These are phyloP conservation scores for Suhomyces yuchorum DNA, from an alignment of 1,139 yeast genomes.

Conservation along the genomic window DNA sequence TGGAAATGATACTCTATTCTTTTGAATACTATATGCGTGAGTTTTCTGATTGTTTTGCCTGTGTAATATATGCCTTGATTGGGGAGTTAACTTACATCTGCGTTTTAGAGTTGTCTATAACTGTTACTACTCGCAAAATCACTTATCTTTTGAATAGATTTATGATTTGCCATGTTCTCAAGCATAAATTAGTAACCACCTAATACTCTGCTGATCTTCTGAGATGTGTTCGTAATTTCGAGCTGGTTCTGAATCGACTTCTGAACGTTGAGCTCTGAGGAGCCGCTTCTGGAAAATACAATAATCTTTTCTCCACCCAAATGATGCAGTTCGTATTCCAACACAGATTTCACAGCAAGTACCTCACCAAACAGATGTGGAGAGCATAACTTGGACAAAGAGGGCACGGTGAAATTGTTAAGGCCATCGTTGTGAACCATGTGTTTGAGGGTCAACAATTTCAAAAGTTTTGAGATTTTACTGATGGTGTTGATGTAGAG, in stretches of 20 bases:
- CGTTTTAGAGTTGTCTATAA: too few species aligned
- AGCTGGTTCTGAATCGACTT: constrained; percentile 13
- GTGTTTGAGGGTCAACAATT: constrained; percentile 25
- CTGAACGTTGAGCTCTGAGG: background rate
- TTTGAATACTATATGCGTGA: too few species aligned
- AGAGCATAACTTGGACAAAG: constrained; percentile 16
- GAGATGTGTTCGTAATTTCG: constrained; percentile 9
- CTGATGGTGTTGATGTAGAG: constrained; percentile 21
- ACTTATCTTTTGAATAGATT: too few species aligned
- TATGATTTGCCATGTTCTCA: too few species aligned
- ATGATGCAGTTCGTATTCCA: constrained; percentile 6
- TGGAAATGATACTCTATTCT: too few species aligned
- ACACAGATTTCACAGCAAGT: constrained; percentile 13
- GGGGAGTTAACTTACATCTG: too few species aligned
- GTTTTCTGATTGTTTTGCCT: too few species aligned
- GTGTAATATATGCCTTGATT: too few species aligned
- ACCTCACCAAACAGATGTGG: constrained; percentile 15
- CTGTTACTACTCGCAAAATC: too few species aligned
- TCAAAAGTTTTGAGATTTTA: constrained; percentile 22
- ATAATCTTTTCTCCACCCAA: constrained; percentile 5
- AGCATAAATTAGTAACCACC: background rate
- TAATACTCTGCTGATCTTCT: constrained; percentile 5
- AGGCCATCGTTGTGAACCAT: constrained; percentile 23
- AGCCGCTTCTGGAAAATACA: constrained; percentile 5
- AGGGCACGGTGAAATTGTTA: constrained; percentile 18